Base-by-base conservation (phyloP, 805 yeast genomes). In the Monosporozyma solicola region DNA sequence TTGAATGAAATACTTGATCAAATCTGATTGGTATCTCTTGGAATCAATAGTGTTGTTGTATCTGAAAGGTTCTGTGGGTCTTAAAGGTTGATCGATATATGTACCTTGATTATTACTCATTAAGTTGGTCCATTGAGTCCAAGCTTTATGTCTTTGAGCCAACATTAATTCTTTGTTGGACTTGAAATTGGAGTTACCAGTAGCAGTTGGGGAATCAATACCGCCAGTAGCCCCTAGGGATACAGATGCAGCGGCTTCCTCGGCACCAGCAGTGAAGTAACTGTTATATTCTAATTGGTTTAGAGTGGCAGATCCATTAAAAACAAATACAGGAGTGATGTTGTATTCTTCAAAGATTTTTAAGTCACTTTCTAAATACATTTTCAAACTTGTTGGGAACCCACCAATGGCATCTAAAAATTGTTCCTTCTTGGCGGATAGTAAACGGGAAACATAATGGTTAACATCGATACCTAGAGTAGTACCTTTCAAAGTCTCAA, bases 391-490 rank as follows among this genome's bases (percentile, higher is more conserved):
- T 48, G 78, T 66, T 1, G 96, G 95, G 53, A 84, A 77, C 0
- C 95, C 96, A 25, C 95, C 96, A 57, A 85, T 77, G 9, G 94
- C 95, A 49, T 83, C 85, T 43, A 82, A 67, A 55, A 78, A 79
- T 49, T 84, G 84, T 59, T 87, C 95, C 53, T 80, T 82, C 57
- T 82, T 82, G 58, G 73, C 73, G 5, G 83, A 62, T 55, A 85
- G 68, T 45, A 85, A 73, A 51, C 87, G 71, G 27, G 85, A 73
- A 41, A 88, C 68, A 62, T 88, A 90, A 64, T 88, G 90, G 58
- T 81, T 86, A 13, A 84, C 94, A 65, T 90, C 96, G 47, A 89
- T 85, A 53, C 96, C 96, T 50, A 89, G 71, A 15, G 84, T 79
- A 29, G 91, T 78, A 61, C 83, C 82, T 53, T 74, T 79, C 53